Conservation (phyloP, 768 basidiomycete species). For the Amanita muscaria region DNA sequence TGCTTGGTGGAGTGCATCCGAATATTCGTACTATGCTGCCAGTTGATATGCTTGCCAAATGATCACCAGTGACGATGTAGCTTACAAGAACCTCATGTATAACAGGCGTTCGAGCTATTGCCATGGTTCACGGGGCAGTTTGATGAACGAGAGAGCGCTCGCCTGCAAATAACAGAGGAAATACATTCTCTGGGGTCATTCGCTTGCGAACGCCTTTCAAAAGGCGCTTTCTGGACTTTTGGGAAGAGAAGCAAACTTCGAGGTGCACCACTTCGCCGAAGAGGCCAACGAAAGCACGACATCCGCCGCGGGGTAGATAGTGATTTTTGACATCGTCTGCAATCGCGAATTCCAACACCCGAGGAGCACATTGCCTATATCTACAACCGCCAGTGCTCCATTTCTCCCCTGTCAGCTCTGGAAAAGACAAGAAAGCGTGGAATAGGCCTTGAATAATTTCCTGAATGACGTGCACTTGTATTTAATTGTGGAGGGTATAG, state of each 20-base stretch:
- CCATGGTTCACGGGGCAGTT: no score
- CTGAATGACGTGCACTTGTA: constrained; percentile 75
- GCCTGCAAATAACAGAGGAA: constrained; percentile 59
- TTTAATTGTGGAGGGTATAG: constrained; percentile 63
- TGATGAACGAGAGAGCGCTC: constrained; percentile 50
- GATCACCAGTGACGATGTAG: no score
- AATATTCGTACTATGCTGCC: constrained; percentile 21
- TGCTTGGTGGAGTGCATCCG: constrained; percentile 26
- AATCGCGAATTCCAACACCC: constrained; percentile 77
- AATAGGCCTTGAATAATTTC: constrained; percentile 90
- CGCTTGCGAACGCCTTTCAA: constrained; percentile 67
- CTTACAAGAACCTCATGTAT: no score
- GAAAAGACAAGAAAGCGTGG: constrained; percentile 72
- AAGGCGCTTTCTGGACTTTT: constrained; percentile 55
- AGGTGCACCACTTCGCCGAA: constrained; percentile 84
- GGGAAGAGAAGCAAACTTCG: constrained; percentile 67
- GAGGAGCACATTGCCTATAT: constrained; percentile 76
- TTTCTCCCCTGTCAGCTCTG: constrained; percentile 61
- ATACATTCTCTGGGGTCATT: constrained; percentile 58
- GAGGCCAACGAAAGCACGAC: constrained; percentile 69
- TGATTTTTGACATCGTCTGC: constrained; percentile 70
- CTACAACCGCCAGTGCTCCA: constrained; percentile 83
- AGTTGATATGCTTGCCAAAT: no score
- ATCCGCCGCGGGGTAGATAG: constrained; percentile 60
- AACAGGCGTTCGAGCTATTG: no score